Base-by-base conservation (phyloP, 768 basidiomycete species). In the Grammothele lineata region DNA sequence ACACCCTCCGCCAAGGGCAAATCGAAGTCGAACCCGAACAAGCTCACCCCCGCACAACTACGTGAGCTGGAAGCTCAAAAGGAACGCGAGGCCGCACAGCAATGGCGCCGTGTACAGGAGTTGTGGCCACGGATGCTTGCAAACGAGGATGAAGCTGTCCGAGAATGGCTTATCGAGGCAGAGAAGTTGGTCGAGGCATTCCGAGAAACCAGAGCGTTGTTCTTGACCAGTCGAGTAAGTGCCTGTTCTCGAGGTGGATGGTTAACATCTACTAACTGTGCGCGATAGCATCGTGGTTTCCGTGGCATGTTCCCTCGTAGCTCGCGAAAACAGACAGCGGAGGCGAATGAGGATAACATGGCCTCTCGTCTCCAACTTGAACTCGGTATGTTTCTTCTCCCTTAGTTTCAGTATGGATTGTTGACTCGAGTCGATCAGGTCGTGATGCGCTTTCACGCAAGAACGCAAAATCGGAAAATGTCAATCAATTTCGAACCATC, bases 111-210 rank as follows among this genome's bases (percentile, higher is more conserved):
- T 30, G 61, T 91, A 33, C 72, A 74, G 53, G 81, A 85, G 24
- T 63, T 88, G 1, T 85, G 84, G 85, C 68, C 69, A 4, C 69
- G 56, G 14, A 78, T 82, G 73, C 62, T 77, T 30, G 62, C 59
- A 3, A 74, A 72, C 3, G 70, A 77, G 18, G 66, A 68, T 1
- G 77, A 77, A 12, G 77, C 80, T 4, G 71, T 78, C 47, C 72
- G 78, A 41, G 78, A 85, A 56, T 97, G 93, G 87, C 68, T 95
- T 54, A 60, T 84, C 23, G 83, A 91, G 57, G 91, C 92, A 0
- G 89, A 91, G 60, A 85, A 80, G 56, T 70, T 99, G 37, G 77
- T 96, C 3, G 93, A 96, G 50, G 83, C 80, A 62, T 97, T 93
- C 67, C 72, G 95, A 43, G 85, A 92, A 68, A 93, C 93, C 1